phyloP scores from a whole-genome alignment of 2,329 filamentous ascomycete species.

The Eutypella sp. region DNA sequence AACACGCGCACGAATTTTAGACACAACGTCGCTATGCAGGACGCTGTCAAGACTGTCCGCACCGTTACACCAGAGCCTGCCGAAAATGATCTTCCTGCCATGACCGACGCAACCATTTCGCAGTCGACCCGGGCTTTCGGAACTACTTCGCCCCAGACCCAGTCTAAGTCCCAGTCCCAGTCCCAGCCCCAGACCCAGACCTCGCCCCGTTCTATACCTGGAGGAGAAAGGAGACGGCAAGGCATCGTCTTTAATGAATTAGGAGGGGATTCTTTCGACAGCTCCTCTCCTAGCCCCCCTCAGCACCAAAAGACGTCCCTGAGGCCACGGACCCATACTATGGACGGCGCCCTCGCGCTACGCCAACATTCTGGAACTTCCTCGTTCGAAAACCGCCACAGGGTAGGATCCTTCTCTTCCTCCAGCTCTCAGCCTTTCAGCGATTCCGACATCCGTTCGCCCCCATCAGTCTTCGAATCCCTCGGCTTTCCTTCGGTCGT shows the following conservation, averaged over 20 bases:
- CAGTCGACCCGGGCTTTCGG: conserved; percentile 27
- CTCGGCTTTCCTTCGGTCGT: conserved; percentile 37
- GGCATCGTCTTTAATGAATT: conserved; percentile 58
- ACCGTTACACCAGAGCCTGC: conserved; percentile 60
- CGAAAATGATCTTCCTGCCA: conserved; percentile 26
- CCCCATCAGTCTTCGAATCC: conserved; percentile 37
- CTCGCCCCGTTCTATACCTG: conserved; percentile 44
- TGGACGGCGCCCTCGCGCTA: conserved; percentile 46
- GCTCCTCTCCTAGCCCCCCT: conserved; percentile 37
- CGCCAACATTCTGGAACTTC: conserved; percentile 37
- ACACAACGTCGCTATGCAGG: conserved; percentile 25
- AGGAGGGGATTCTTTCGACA: conserved; percentile 47
- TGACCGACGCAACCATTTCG: conserved; percentile 16
- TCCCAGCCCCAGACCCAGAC: too few relatives aligned
- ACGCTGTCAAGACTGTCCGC: conserved; percentile 54
- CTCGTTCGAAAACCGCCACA: conserved; percentile 50
- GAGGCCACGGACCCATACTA: conserved; percentile 53
- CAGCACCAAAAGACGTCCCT: conserved; percentile 31
- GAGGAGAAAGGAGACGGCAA: conserved; percentile 44
- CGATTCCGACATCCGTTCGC: conserved; percentile 37
- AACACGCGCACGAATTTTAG: conserved; percentile 21
- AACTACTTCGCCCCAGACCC: conserved; percentile 35
- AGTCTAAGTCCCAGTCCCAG: too few relatives aligned
- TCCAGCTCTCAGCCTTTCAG: conserved; percentile 49
- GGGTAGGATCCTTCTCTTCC: conserved; percentile 67